Conservation (phyloP, 768 basidiomycete species). For the Sistotremastrum niveocremeum region DNA sequence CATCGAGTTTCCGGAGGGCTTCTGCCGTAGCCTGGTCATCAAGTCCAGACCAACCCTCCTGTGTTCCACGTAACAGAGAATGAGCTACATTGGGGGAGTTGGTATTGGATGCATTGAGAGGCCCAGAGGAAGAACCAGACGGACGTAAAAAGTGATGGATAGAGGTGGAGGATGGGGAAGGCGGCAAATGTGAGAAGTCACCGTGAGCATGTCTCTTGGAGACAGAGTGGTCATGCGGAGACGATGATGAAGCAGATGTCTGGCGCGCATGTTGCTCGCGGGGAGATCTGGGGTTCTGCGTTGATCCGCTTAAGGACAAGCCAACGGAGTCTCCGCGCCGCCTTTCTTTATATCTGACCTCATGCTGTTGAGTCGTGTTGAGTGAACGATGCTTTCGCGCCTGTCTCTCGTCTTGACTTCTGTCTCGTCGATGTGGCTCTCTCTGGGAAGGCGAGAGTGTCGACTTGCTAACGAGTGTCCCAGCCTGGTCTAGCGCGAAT, state of each 20-base stretch:
- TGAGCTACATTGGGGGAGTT: constrained; percentile 65
- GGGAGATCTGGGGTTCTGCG: too few relatives aligned
- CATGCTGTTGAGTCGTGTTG: too few relatives aligned
- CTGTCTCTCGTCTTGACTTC: not conserved
- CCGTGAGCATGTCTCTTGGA: constrained; percentile 44
- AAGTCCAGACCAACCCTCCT: constrained; percentile 80
- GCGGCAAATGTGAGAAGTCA: constrained; percentile 83
- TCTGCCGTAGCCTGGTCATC: constrained; percentile 85
- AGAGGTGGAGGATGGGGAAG: constrained; percentile 82
- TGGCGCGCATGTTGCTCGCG: constrained; percentile 40
- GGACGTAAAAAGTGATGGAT: constrained; percentile 61
- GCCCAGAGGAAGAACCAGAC: constrained; percentile 1
- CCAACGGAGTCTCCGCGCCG: too few relatives aligned
- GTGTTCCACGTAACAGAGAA: constrained; percentile 73
- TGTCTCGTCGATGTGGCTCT: constrained; percentile 2
- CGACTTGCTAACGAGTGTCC: constrained; percentile 42
- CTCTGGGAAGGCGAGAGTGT: constrained; percentile 18
- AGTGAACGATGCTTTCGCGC: too few relatives aligned
- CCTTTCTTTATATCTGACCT: too few relatives aligned
- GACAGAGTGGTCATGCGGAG: constrained; percentile 37
- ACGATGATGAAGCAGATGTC: constrained; percentile 53
- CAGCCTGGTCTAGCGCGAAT: constrained; percentile 66
- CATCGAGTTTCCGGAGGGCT: constrained; percentile 86
- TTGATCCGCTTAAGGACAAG: too few relatives aligned
- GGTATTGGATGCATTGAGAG: constrained; percentile 10